Conservation (phyloP, 2,329 filamentous ascomycete species). For the Lecanoromycetidae sp. region DNA sequence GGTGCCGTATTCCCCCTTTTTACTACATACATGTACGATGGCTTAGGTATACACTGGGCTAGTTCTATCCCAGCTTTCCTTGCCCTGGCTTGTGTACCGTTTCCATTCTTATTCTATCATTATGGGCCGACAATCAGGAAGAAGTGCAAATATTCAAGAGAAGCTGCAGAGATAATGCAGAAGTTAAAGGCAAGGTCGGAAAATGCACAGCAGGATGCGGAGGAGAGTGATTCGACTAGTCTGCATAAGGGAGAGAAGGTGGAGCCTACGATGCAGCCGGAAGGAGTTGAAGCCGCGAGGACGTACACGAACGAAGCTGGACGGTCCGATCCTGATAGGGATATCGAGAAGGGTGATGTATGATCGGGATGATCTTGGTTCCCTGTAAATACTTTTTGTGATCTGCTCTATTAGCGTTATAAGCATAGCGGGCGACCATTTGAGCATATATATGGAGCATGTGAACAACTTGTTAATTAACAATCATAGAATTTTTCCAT, state of each 20-base stretch:
- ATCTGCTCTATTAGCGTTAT: not conserved
- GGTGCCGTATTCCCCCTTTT: conserved; percentile 74
- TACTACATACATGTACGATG: conserved; percentile 36
- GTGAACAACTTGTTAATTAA: not conserved
- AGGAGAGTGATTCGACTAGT: not conserved
- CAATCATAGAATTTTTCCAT: no score
- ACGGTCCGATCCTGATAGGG: not conserved
- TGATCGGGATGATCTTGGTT: not conserved
- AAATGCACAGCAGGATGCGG: not conserved
- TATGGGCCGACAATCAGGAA: conserved; percentile 53
- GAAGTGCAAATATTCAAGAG: conserved; percentile 56
- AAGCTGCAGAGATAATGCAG: conserved; percentile 42
- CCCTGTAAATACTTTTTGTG: not conserved
- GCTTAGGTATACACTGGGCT: conserved; percentile 64
- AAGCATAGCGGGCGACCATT: no score
- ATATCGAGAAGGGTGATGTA: conserved; percentile 3
- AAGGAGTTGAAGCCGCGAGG: not conserved
- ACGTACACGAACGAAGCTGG: not conserved
- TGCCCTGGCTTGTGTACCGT: conserved; percentile 57
- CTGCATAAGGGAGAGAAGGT: not conserved
- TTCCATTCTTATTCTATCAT: conserved; percentile 64
- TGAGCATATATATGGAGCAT: not conserved
- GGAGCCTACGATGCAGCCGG: not conserved
- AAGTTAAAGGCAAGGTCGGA: conserved; percentile 25
- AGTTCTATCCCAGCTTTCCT: conserved; percentile 62